A percentile compares a stretch with the other conserved stretches of the same genome.
phyloP scores from a whole-genome alignment of 345 rosid genomes.

The Acer negundo region DNA sequence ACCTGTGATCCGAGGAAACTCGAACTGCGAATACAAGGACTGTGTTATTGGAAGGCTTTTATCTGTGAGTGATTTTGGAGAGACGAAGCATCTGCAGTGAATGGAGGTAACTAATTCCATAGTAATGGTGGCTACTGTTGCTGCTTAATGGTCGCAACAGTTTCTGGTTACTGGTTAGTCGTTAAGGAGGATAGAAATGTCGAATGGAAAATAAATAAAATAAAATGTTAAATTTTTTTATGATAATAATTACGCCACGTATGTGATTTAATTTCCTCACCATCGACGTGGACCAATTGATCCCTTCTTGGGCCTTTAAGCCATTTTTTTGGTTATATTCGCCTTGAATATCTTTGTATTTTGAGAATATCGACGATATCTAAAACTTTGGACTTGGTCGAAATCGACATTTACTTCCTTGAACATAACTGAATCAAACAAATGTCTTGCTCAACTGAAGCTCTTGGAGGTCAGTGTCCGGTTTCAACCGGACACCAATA shows the following conservation, averaged over 20 bases:
- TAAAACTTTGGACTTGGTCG: too few relatives aligned
- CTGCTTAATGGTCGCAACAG: too few relatives aligned
- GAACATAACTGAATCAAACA: not conserved
- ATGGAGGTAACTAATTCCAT: slow-evolving; percentile 12
- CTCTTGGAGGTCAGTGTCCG: not conserved
- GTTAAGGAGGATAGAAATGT: not conserved
- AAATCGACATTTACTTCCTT: too few relatives aligned
- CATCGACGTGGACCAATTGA: not conserved
- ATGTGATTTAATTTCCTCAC: slow-evolving; percentile 6
- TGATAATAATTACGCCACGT: slow-evolving; percentile 43
- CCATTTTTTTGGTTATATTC: too few relatives aligned
- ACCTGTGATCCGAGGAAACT: not conserved
- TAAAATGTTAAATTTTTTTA: not conserved
- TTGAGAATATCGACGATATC: too few relatives aligned
- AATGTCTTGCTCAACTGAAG: not conserved
- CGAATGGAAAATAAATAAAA: not conserved
- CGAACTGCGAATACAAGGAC: not conserved
- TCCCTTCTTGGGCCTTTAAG: not conserved
- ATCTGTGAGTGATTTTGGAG: not conserved
- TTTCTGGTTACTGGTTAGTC: not conserved
- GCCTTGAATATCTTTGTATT: fast-evolving
- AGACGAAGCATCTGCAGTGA: not conserved
- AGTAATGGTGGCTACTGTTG: not conserved
- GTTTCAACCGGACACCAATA: not conserved
- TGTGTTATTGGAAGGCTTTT: not conserved